phyloP scores from a whole-genome alignment of 176 grass and related monocot genomes.

The Hordeum vulgare region MorexV3_pseudomolecules_assembly NC_058521.1:38296648-38297147 shows the following conservation, averaged over 20 bases:
- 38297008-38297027: slow-evolving; percentile 52
- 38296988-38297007: slow-evolving; percentile 72
- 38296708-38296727: too few species aligned
- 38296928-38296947: not conserved
- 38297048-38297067: too few species aligned
- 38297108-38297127: slow-evolving; percentile 56
- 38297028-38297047: slow-evolving; percentile 48
- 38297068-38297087: too few species aligned
- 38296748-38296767: too few species aligned
- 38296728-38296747: too few species aligned
- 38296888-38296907: slow-evolving; percentile 58
- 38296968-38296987: not conserved
- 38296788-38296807: slow-evolving; percentile 60
- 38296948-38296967: not conserved
- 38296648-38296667: too few species aligned
- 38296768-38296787: slow-evolving; percentile 50
- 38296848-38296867: slow-evolving; percentile 66
- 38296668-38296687: too few species aligned
- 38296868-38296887: slow-evolving; percentile 50
- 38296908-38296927: slow-evolving; percentile 45
- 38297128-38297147: slow-evolving; percentile 64
- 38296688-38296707: too few species aligned
- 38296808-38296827: slow-evolving; percentile 67
- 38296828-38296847: slow-evolving; percentile 64
- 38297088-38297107: too few species aligned